Evolutionary conservation across 371 early-diverging fungal genomes (phyloP).

Genomic region (Lichtheimia hyalospora): DNA sequence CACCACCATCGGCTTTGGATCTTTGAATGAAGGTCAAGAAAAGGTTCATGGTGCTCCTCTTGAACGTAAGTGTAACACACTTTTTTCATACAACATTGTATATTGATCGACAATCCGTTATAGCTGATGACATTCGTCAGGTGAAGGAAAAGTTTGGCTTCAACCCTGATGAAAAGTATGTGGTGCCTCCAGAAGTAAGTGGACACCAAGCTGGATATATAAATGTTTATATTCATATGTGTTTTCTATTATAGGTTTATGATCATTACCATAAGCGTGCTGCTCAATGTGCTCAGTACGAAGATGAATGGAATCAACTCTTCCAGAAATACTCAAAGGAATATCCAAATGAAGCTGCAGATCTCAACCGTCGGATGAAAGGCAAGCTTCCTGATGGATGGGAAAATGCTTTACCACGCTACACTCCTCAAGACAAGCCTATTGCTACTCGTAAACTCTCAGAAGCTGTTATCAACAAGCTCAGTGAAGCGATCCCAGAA

Average conservation of each 20-base stretch:
- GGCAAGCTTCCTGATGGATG: slow-evolving; percentile 78
- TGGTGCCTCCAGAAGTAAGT: slow-evolving; percentile 62
- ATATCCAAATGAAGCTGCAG: slow-evolving; percentile 69
- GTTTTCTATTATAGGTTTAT: slow-evolving; percentile 50
- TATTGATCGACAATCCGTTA: background rate
- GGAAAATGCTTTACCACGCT: slow-evolving; percentile 74
- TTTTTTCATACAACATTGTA: background rate
- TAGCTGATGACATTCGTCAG: slow-evolving; percentile 83
- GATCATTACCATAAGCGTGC: slow-evolving; percentile 63
- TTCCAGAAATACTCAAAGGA: slow-evolving; percentile 64
- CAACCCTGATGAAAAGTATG: slow-evolving; percentile 72
- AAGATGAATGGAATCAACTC: slow-evolving; percentile 77
- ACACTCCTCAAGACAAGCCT: slow-evolving; percentile 77
- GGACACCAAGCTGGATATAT: background rate
- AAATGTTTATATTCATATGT: background rate
- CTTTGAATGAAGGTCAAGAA: slow-evolving; percentile 83
- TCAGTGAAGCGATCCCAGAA: slow-evolving; percentile 74
- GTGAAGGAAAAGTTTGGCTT: slow-evolving; percentile 90
- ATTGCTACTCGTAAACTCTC: slow-evolving; percentile 92
- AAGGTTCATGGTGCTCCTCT: slow-evolving; percentile 93
- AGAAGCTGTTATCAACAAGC: slow-evolving; percentile 79
- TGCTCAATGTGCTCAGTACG: slow-evolving; percentile 58
- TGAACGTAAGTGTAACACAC: slow-evolving; percentile 45
- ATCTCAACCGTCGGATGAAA: slow-evolving; percentile 77
- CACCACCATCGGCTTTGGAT: slow-evolving; percentile 65